Evolutionary conservation across 2,329 filamentous ascomycete genomes (phyloP).

Genomic region (Xylariaceae sp.): DNA sequence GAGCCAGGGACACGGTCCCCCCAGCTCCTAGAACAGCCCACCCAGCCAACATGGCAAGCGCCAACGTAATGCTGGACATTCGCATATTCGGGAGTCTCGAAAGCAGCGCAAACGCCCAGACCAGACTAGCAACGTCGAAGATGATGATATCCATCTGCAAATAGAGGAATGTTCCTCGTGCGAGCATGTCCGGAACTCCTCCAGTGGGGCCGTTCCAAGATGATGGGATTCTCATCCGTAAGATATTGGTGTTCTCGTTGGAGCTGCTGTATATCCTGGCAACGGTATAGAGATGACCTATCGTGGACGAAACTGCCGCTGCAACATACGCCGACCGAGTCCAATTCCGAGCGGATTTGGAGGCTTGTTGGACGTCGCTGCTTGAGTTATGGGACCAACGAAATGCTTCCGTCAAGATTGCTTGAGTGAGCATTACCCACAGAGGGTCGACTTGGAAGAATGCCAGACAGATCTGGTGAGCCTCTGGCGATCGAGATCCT

Average conservation of each 20-base stretch:
- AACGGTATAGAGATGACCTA: conserved; percentile 19
- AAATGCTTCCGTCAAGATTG: conserved; percentile 4
- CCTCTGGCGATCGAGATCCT: conserved; percentile 12
- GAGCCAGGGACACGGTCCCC: conserved; percentile 19
- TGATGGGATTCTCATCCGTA: conserved; percentile 21
- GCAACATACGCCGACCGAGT: conserved; percentile 18
- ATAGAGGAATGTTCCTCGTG: conserved; percentile 23
- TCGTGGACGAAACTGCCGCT: conserved; percentile 17
- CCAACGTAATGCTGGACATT: conserved; percentile 8
- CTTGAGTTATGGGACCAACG: conserved; percentile 1
- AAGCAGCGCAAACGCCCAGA: conserved; percentile 23
- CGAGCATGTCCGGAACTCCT: conserved; percentile 13
- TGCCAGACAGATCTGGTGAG: conserved; percentile 23
- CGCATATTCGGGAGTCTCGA: conserved; percentile 5
- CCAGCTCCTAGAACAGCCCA: conserved; percentile 19
- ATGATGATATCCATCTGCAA: conserved; percentile 28
- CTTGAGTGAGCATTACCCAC: conserved; percentile 19
- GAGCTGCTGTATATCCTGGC: conserved; percentile 12
- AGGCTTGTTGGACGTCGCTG: not conserved
- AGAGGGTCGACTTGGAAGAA: conserved; percentile 24
- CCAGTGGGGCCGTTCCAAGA: conserved; percentile 15
- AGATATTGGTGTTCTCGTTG: conserved; percentile 11
- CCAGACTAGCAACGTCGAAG: conserved; percentile 21
- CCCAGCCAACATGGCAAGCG: conserved; percentile 9
- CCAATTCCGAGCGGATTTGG: conserved; percentile 16